Base-by-base conservation (phyloP, 1,284 basidiomycete species). In the Singerocomus rubriflavus region DNA sequence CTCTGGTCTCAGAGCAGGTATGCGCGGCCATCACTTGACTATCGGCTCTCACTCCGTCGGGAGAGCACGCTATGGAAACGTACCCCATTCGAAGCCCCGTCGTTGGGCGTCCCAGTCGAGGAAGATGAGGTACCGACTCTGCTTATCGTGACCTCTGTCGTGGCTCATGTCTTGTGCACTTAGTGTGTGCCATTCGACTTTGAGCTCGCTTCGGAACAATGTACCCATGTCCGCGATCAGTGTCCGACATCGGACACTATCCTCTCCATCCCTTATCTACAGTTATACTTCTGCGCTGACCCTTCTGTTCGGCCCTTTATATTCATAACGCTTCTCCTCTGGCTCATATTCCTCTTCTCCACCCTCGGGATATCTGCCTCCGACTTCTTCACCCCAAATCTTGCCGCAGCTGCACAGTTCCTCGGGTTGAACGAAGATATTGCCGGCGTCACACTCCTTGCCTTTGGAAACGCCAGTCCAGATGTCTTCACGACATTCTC, bases 401-500 rank as follows among this genome's bases (percentile, higher is more conserved):
- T 97, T 30, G 86, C 89, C 0, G 91, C 93, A 0, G 86, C 96
- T 33, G 82, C 93, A 0, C 78, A 85, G 42, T 72, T 90, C 7
- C 79, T 97, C 3, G 89, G 92, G 0, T 70, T 98, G 31, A 88
- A 88, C 60, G 92, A 98, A 69, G 91, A 90, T 52, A 85, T 96
- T 8, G 92, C 93, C 0, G 93, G 93, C 0, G 93, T 96, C 13
- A 96, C 94, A 0, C 90, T 98, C 60, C 78, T 98, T 21, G 94
- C 94, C 0, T 93, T 96, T 65, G 93, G 94, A 37, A 97, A 96
- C 65, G 93, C 92, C 29, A 92, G 88, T 58, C 93, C 93, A 0
- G 93, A 96, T 67, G 80, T 94, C 6, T 98, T 98, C 68, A 89
- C 92, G 11, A 98, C 96, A 0, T 98, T 96, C 67, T 90, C 91